phyloP scores from a whole-genome alignment of 441 rosid species.

The Heliophila coronopifolia region DNA sequence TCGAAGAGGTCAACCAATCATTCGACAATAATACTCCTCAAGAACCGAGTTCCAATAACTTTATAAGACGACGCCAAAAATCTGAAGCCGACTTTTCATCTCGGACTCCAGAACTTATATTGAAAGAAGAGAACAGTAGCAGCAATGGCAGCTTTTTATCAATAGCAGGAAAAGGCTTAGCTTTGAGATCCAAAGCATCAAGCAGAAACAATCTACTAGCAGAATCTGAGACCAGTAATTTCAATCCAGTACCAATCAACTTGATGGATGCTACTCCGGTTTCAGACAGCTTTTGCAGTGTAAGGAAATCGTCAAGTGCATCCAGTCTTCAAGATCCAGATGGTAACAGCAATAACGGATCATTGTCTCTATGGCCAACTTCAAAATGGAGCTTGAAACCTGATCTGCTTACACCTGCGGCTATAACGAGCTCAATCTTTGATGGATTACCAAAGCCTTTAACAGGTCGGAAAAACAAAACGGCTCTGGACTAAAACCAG shows the following conservation, averaged over 20 bases:
- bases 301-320: constrained; percentile 63
- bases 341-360: constrained; percentile 18
- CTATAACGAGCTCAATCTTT: constrained; percentile 49
- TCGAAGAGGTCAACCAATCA: constrained; percentile 38
- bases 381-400: constrained; percentile 49
- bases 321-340: constrained; percentile 55
- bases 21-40: constrained; percentile 24
- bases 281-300: constrained; percentile 31
- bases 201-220: constrained; percentile 28
- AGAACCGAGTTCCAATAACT: constrained; percentile 36
- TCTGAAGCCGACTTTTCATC: constrained; percentile 36
- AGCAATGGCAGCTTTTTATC: constrained; percentile 35
- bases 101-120: constrained; percentile 39
- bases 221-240: constrained; percentile 31
- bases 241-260: constrained; percentile 26
- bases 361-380: constrained; percentile 40
- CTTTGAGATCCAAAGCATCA: constrained; percentile 48
- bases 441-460: constrained; percentile 62
- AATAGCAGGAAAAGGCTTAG: constrained; percentile 42
- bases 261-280: constrained; percentile 32
- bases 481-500: constrained; percentile 39
- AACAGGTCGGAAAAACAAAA: constrained; percentile 49
- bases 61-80: constrained; percentile 59
- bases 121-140: constrained; percentile 40
- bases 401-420: constrained; percentile 46